phyloP scores from a whole-genome alignment of 1,139 yeast genomes.

The Yamadazyma trypodendri region DNA sequence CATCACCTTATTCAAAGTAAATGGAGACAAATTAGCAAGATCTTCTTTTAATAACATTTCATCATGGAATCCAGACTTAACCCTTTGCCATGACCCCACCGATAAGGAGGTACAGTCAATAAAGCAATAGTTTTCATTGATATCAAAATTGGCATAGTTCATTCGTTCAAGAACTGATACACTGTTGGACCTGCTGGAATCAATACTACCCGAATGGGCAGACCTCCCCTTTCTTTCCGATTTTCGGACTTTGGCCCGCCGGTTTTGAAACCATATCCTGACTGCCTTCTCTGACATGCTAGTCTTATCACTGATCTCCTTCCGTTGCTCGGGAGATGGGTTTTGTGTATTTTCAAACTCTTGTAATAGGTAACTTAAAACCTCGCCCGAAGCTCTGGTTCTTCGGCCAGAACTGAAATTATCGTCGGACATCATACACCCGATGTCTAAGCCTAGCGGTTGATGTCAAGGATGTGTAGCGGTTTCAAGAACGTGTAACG shows the following conservation, averaged over 20 bases:
- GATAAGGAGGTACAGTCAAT: constrained; percentile 65
- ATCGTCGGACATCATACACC: constrained; percentile 14
- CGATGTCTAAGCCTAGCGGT: too few species aligned
- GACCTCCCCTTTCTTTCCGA: constrained; percentile 43
- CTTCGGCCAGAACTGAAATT: constrained; percentile 26
- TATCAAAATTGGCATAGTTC: constrained; percentile 27
- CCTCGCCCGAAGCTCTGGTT: constrained; percentile 81
- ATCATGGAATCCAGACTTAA: constrained; percentile 59
- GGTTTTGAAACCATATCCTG: constrained; percentile 92
- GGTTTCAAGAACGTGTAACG: too few species aligned
- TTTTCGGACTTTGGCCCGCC: constrained; percentile 78
- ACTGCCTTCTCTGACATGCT: constrained; percentile 92
- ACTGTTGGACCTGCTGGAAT: constrained; percentile 25
- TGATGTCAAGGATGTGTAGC: too few species aligned
- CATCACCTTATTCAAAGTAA: constrained; percentile 62
- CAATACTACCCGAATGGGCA: constrained; percentile 12
- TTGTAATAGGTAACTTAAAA: constrained; percentile 61
- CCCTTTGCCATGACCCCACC: constrained; percentile 79
- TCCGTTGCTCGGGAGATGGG: constrained; percentile 67
- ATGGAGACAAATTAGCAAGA: constrained; percentile 64
- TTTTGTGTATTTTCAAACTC: constrained; percentile 75
- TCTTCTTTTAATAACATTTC: constrained; percentile 39
- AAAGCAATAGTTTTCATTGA: constrained; percentile 67
- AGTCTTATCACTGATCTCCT: constrained; percentile 68
- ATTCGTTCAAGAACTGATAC: constrained; percentile 15